Evolutionary conservation across 1,139 yeast species (phyloP).

Genomic region (Taphrina sp.): DNA sequence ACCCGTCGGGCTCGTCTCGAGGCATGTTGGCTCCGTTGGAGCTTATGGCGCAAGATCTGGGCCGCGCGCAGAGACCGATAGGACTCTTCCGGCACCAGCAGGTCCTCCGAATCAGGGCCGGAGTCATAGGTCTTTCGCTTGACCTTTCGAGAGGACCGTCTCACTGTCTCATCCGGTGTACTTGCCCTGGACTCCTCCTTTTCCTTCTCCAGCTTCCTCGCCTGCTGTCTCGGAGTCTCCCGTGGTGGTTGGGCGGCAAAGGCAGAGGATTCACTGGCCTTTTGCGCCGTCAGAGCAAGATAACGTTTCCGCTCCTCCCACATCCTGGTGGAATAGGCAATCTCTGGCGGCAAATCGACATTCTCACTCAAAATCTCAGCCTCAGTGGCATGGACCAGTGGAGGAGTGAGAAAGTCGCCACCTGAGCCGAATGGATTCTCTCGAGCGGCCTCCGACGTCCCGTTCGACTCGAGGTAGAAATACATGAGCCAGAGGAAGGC

Average conservation of each 20-base stretch:
- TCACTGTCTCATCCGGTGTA: slow-evolving; percentile 17
- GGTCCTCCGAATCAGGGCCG: not conserved
- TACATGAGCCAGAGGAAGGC: slow-evolving; percentile 82
- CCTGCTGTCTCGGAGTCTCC: not conserved
- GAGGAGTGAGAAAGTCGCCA: slow-evolving; percentile 49
- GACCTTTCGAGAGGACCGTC: slow-evolving; percentile 28
- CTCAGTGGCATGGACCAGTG: slow-evolving; percentile 48
- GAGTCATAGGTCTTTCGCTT: slow-evolving; percentile 29
- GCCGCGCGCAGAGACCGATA: slow-evolving; percentile 10
- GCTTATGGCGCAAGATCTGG: slow-evolving; percentile 17
- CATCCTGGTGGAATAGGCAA: slow-evolving; percentile 22
- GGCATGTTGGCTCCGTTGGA: slow-evolving; percentile 8
- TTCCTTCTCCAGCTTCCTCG: not conserved
- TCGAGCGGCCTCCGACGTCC: slow-evolving; percentile 54
- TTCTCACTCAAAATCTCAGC: slow-evolving; percentile 52
- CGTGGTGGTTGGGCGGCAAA: not conserved
- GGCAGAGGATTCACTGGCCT: slow-evolving; percentile 6
- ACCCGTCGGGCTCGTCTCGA: not conserved
- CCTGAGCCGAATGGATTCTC: slow-evolving; percentile 63
- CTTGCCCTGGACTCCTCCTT: not conserved
- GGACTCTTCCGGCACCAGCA: not conserved
- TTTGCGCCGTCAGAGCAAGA: slow-evolving; percentile 18
- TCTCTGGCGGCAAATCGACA: slow-evolving; percentile 68
- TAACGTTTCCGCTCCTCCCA: slow-evolving; percentile 20
- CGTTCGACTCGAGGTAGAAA: slow-evolving; percentile 71